Base-by-base conservation (phyloP, 768 basidiomycete genomes). In the Psilocybe sp. region DNA sequence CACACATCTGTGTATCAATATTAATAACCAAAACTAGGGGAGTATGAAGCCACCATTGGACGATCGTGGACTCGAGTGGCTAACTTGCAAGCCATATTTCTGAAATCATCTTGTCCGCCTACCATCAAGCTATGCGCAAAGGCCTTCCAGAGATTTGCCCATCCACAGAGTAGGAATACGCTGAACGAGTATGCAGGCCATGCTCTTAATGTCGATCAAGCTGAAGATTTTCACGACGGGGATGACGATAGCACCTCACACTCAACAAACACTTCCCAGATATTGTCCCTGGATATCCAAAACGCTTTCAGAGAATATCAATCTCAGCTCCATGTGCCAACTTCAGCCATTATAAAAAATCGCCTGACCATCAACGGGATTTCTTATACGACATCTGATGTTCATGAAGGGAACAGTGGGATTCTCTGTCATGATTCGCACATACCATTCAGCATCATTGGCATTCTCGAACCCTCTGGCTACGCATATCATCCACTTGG, bases 31-130 rank as follows among this genome's bases (percentile, higher is more conserved):
- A 23, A 14, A 10, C 14, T 20, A 54, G 52, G 52, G 1, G 53
- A 54, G 28, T 50, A 50, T 31, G 49, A 54, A 43, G 41, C 34
- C 33, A 54, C 53, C 3, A 54, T 54, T 18, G 49, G 35, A 7
- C 39, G 20, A 5, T 15, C 49, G 5, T 54, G 49, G 49, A 10
- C 31, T 6, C 32, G 49, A 28, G 16, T 16, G 2, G 42, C 53
- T 1, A 54, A 54, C 16, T 33, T 54, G 34, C 44, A 33, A 6
- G 53, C 49, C 1, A 32, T 54, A 3, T 50, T 54, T 14, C 13
- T 40, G 1, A 50, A 47, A 18, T 3, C 20, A 6, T 13, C 35
- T 5, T 54, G 53, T 20, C 53, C 53, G 9, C 11, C 1, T 1
- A 4, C 45, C n/a, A 50, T 54, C 4, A 13, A 13, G 5, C 4